Evolutionary conservation across 2,329 filamentous ascomycete species (phyloP), one percentile per base, ranked within the genome.

Genomic region (Cercospora zeina): DNA sequence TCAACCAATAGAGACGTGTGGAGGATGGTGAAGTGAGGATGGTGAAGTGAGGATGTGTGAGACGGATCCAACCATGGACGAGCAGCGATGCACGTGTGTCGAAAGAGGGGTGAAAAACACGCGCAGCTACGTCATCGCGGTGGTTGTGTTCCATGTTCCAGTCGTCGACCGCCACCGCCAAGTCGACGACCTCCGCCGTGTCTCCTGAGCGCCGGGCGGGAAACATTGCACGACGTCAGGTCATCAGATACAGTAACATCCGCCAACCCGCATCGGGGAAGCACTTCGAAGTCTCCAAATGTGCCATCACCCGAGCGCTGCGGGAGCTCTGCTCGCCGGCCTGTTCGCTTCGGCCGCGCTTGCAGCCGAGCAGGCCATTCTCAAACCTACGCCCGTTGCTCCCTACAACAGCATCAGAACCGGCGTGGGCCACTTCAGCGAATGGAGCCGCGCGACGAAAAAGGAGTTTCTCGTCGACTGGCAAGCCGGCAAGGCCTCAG

Each of bases 381-480:
- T 58, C 24, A 47, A 61, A 45, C 54, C 63, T 9, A 59, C 62
- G 11, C 51, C 60, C 21, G 49, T 63, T 1, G 33, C 16, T 6
- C 60, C 66, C 11, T 61, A 62, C 30, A 67, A 64, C 24, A 58
- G 59, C 50, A 65, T 76, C 11, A 82, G 84, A 50, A 71, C 65
- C 7, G 79, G 79, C 14, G 78, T 80, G 11, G 79, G 79, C 33
- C 79, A 81, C 70, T 80, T 81, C 70, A 79, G 77, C 69, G 78
- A 81, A 67, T 81, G 79, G 79, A 78, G 76, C 27, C 77, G 79
- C 36, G 75, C 74, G 10, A 80, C 74, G 16, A 81, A 81, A 71
- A 78, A 77, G 47, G 70, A 75, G 13, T 81, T 81, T 53, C 68
- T 80, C 53, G 72, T 80, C 62, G 79, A 81, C 68, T 81, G 79